A percentile compares a stretch with the other conserved stretches of the same genome.
Conservation (phyloP, 2,329 filamentous ascomycete species). For the Lachnellula cervina region DNA sequence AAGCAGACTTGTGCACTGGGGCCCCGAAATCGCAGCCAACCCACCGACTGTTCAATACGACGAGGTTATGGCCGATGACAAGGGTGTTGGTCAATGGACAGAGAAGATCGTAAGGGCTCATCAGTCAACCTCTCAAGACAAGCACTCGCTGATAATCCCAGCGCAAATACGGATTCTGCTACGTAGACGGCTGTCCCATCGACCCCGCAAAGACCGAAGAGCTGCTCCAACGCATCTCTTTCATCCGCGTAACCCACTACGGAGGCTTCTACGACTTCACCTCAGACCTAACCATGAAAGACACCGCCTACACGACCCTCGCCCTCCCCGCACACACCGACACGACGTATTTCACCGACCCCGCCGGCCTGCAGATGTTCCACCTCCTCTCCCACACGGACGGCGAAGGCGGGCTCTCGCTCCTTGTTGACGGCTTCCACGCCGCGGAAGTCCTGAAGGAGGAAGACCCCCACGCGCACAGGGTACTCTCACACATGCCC, state of each 20-base stretch:
- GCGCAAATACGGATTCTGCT: conserved; percentile 70
- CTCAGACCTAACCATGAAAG: conserved; percentile 79
- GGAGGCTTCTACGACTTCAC: conserved; percentile 85
- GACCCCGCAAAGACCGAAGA: conserved; percentile 65
- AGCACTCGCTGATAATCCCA: conserved; percentile 34
- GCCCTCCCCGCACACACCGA: conserved; percentile 84
- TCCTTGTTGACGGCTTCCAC: conserved; percentile 82
- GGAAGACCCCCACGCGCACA: conserved; percentile 52
- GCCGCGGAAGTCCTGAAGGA: conserved; percentile 57
- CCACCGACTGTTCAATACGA: conserved; percentile 58
- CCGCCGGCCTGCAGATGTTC: conserved; percentile 85
- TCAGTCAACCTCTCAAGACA: neutral
- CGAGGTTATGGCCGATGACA: conserved; percentile 52
- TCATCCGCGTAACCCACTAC: conserved; percentile 88
- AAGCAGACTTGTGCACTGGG: conserved; percentile 36
- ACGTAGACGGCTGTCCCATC: conserved; percentile 65
- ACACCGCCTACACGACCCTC: conserved; percentile 87
- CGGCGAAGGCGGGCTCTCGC: conserved; percentile 65
- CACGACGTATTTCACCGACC: conserved; percentile 93
- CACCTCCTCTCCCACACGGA: conserved; percentile 79
- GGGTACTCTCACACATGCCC: conserved; percentile 48
- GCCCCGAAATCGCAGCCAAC: conserved; percentile 33
- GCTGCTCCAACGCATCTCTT: conserved; percentile 77
- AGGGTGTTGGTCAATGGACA: conserved; percentile 58
- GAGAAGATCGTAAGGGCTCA: conserved; percentile 51